These are phyloP conservation scores for Mucor lusitanicus DNA, from an alignment of 371 early-diverging fungal species.

Conservation along the genomic window DNA sequence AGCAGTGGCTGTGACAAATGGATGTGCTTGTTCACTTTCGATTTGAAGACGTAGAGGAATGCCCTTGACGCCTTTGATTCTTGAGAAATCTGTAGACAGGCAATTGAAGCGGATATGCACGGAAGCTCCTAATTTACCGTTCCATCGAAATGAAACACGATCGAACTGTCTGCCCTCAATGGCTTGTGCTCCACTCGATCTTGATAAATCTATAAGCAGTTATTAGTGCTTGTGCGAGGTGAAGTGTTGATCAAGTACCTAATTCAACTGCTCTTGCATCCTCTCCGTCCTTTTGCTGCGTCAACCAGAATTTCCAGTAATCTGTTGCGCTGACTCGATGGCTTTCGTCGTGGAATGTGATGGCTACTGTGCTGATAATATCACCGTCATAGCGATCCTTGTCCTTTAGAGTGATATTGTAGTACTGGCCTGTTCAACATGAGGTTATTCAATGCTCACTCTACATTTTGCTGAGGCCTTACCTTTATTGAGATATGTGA, in stretches of 20 bases:
- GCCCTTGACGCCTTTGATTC: conserved; percentile 62
- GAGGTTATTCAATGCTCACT: background rate
- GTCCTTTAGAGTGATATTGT: conserved; percentile 50
- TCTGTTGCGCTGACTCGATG: conserved; percentile 67
- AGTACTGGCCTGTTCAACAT: conserved; percentile 50
- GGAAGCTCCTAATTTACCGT: conserved; percentile 46
- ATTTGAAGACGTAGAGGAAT: conserved; percentile 56
- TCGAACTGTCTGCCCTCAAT: conserved; percentile 44
- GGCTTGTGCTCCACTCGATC: conserved; percentile 22
- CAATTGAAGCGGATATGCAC: conserved; percentile 54
- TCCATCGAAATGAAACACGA: conserved; percentile 52
- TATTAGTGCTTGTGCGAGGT: background rate
- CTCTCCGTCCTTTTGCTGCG: conserved; percentile 60
- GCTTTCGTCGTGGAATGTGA: conserved; percentile 74
- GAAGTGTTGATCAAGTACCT: conserved; percentile 22
- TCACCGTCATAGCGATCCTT: conserved; percentile 45
- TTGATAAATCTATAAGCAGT: conserved; percentile 17
- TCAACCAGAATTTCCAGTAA: conserved; percentile 81
- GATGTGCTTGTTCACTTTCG: conserved; percentile 23
- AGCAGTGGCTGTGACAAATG: background rate
- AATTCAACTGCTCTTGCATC: conserved; percentile 54
- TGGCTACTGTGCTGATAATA: conserved; percentile 57
- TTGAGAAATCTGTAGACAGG: conserved; percentile 59
- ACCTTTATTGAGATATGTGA: conserved; percentile 37
- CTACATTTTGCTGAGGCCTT: background rate